Evolutionary conservation across 768 basidiomycete species (phyloP).

Genomic region (Hirschioporus abietinus): DNA sequence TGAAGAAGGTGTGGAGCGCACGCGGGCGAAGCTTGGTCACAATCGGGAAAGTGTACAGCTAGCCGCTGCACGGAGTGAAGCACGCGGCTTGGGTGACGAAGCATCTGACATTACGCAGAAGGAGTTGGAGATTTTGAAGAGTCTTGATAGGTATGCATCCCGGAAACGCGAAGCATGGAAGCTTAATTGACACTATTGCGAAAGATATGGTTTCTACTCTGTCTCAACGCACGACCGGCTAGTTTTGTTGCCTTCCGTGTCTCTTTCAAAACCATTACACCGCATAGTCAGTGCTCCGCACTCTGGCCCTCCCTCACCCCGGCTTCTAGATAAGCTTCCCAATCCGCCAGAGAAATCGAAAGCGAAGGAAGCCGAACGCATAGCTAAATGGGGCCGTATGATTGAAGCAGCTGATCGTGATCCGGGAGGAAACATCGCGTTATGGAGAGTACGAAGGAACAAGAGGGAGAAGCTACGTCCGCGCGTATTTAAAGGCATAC

Average conservation of each 20-base stretch:
- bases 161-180: not conserved
- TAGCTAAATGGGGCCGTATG: slow-evolving; percentile 95
- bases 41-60: slow-evolving; percentile 32
- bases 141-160: slow-evolving; percentile 76
- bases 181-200: slow-evolving; percentile 6
- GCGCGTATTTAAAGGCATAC: slow-evolving; percentile 91
- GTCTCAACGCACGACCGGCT: slow-evolving; percentile 80
- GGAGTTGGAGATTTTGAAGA: slow-evolving; percentile 67
- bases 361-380: slow-evolving; percentile 66
- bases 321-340: slow-evolving; percentile 47
- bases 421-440: slow-evolving; percentile 67
- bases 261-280: slow-evolving; percentile 55
- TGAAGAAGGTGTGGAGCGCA: slow-evolving; percentile 91
- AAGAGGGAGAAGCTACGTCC: slow-evolving; percentile 67
- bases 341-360: slow-evolving; percentile 35
- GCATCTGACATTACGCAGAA: slow-evolving; percentile 62
- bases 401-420: slow-evolving; percentile 63
- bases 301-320: slow-evolving; percentile 39
- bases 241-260: slow-evolving; percentile 58
- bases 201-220: slow-evolving; percentile 89
- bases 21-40: slow-evolving; percentile 61
- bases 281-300: slow-evolving; percentile 27
- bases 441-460: slow-evolving; percentile 62
- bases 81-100: slow-evolving; percentile 40
- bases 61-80: slow-evolving; percentile 37